A percentile compares a stretch with the other conserved stretches of the same genome.
phyloP scores from a whole-genome alignment of 2,329 filamentous ascomycete genomes.

The Pseudophaeomoniella oleicola region DNA sequence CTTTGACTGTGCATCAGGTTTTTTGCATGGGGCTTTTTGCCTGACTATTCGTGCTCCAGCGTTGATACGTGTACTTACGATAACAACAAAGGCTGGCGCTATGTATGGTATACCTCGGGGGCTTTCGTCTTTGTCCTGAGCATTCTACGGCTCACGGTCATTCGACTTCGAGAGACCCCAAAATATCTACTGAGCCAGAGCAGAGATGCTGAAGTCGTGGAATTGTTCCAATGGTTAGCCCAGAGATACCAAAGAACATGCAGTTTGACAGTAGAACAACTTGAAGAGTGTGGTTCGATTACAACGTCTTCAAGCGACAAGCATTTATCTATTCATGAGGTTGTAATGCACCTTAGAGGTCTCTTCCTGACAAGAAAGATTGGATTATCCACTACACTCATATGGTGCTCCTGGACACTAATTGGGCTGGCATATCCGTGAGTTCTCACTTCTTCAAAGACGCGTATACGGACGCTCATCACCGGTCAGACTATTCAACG shows the following conservation, averaged over 20 bases:
- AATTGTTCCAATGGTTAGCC: constrained; percentile 34
- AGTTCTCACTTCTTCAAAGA: background rate
- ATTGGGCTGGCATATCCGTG: constrained; percentile 44
- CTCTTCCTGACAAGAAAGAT: constrained; percentile 50
- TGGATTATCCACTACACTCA: constrained; percentile 44
- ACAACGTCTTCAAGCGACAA: constrained; percentile 25
- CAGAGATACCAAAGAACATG: constrained; percentile 38
- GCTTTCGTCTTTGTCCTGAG: constrained; percentile 39
- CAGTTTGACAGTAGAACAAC: constrained; percentile 33
- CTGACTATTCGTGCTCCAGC: constrained; percentile 43
- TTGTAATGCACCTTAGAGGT: constrained; percentile 41
- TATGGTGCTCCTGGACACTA: constrained; percentile 55
- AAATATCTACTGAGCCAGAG: constrained; percentile 42
- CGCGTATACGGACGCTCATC: background rate
- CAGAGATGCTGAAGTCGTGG: constrained; percentile 35
- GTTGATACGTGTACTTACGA: constrained; percentile 26
- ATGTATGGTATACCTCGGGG: constrained; percentile 39
- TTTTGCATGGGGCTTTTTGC: constrained; percentile 50
- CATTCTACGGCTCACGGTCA: constrained; percentile 37
- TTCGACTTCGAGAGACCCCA: constrained; percentile 40
- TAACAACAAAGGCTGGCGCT: constrained; percentile 44
- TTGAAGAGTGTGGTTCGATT: constrained; percentile 30
- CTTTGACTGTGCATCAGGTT: constrained; percentile 31
- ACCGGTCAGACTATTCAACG: constrained; percentile 15
- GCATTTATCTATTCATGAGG: constrained; percentile 6